Conservation (phyloP, 2,329 filamentous ascomycete species). For the Colletotrichum musicola region DNA sequence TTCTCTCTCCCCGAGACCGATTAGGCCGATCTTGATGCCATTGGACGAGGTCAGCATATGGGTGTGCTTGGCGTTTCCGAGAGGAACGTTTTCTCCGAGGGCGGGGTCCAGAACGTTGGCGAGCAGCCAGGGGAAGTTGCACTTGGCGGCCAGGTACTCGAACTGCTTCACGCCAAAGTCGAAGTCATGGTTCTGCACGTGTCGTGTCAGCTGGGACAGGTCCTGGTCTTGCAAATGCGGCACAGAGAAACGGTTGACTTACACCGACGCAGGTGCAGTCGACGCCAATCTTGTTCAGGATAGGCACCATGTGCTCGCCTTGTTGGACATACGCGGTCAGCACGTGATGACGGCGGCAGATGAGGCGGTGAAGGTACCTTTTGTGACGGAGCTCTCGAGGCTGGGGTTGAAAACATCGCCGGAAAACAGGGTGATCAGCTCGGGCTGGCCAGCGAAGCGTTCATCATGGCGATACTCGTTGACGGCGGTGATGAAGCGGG, state of each 20-base stretch:
- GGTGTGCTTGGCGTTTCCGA: slow-evolving; percentile 82
- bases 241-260: slow-evolving; percentile 49
- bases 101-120: slow-evolving; percentile 90
- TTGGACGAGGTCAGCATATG: slow-evolving; percentile 84
- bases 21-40: slow-evolving; percentile 86
- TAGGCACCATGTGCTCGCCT: slow-evolving; percentile 88
- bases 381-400: slow-evolving; percentile 88
- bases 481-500: slow-evolving; percentile 83
- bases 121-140: slow-evolving; percentile 89
- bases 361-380: slow-evolving; percentile 63
- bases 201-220: slow-evolving; percentile 36
- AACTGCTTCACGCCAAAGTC: slow-evolving; percentile 92
- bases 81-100: slow-evolving; percentile 78
- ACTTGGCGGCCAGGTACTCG: slow-evolving; percentile 77
- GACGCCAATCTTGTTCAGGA: slow-evolving; percentile 83
- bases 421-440: slow-evolving; percentile 84
- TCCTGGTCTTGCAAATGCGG: slow-evolving; percentile 12
- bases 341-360: neutral
- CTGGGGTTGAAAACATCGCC: slow-evolving; percentile 95
- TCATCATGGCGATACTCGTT: slow-evolving; percentile 78
- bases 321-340: slow-evolving; percentile 45
- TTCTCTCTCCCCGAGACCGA: slow-evolving; percentile 88
- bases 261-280: slow-evolving; percentile 87
- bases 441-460: slow-evolving; percentile 72
- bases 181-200: slow-evolving; percentile 83